A percentile compares a stretch with the other conserved stretches of the same genome.
These are phyloP conservation scores for Cryptococcus jaspeensis DNA, from an alignment of 1,284 basidiomycete species.

Conservation along the genomic window DNA sequence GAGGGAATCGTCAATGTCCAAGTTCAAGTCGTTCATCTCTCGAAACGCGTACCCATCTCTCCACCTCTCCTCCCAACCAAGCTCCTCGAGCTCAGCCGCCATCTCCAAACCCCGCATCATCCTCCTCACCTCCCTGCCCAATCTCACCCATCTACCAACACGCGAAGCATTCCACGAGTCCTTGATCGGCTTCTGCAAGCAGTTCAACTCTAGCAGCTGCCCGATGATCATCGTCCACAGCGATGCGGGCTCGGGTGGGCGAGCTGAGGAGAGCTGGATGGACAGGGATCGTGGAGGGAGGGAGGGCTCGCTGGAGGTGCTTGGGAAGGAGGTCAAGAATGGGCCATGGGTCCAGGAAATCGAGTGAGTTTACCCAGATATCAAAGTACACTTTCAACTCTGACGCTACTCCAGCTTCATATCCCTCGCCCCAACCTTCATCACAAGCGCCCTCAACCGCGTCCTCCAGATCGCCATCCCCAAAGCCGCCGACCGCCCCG, in stretches of 20 bases:
- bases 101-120: slow-evolving; percentile 56
- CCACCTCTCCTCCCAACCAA: slow-evolving; percentile 50
- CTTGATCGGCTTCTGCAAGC: slow-evolving; percentile 60
- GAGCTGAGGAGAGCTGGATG: slow-evolving; percentile 56
- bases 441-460: slow-evolving; percentile 72
- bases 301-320: slow-evolving; percentile 53
- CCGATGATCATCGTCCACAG: slow-evolving; percentile 84
- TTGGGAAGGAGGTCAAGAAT: slow-evolving; percentile 63
- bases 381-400: not conserved
- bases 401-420: slow-evolving; percentile 66
- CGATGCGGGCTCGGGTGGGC: slow-evolving; percentile 73
- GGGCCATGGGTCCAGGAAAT: slow-evolving; percentile 70
- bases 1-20: slow-evolving; percentile 65
- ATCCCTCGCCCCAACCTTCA: slow-evolving; percentile 80
- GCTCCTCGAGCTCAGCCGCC: slow-evolving; percentile 25
- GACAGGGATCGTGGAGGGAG: slow-evolving; percentile 54
- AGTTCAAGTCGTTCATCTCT: slow-evolving; percentile 74
- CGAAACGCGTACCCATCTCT: slow-evolving; percentile 66
- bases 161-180: slow-evolving; percentile 73
- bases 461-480: slow-evolving; percentile 60
- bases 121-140: slow-evolving; percentile 89
- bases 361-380: slow-evolving; percentile 56
- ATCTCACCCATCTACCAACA: slow-evolving; percentile 73
- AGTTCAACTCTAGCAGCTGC: slow-evolving; percentile 50
- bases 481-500: slow-evolving; percentile 50